Evolutionary conservation across 2,329 filamentous ascomycete genomes (phyloP), one percentile per base, ranked within the genome.

Genomic region (Parastagonospora nodorum): DNA sequence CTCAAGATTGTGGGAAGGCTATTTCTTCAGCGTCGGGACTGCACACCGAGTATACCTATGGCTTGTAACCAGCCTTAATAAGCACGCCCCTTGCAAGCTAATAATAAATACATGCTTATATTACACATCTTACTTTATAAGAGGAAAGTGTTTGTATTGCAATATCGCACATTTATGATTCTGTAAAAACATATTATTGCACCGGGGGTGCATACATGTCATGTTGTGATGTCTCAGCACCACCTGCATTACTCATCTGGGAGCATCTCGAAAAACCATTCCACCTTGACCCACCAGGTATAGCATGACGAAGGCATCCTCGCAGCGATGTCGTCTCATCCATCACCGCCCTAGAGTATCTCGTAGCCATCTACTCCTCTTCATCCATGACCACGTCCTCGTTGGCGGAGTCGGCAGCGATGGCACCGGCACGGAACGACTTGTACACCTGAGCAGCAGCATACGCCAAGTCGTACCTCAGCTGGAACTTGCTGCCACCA

Each of bases 401-500:
- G 6, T 48, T 51, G 9, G 15, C 40, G 2, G 14, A 29, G 28
- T 42, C 45, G 3, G 49, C 54, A 27, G 35, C 54, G 36, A 37
- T 42, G n/a, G 51, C 41, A 5, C 30, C 53, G 19, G 45, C 37
- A n/a, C 57, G 50, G 24, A 61, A 69, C 8, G 58, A 61, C 4
- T 45, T 32, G 50, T 46, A 68, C 30, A 10, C 31, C 42, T 57
- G 50, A 2, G 66, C 66, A 15, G 60, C 61, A 14, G 44, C 50
- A 19, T 65, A 42, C 2, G 69, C 68, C 19, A 73, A 49, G 50
- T 63, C 58, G 28, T 66, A 64, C 36, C 49, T 53, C 52, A 71
- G 58, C 42, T 59, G 48, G 8, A 48, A 16, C 56, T 69, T 72
- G 29, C 24, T 66, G 14, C 57, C 60, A 11, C 55, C 51, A 4